Evolutionary conservation across 2,329 filamentous ascomycete species (phyloP), one percentile per base, ranked within the genome.

Genomic region (Fusarium buharicum): DNA sequence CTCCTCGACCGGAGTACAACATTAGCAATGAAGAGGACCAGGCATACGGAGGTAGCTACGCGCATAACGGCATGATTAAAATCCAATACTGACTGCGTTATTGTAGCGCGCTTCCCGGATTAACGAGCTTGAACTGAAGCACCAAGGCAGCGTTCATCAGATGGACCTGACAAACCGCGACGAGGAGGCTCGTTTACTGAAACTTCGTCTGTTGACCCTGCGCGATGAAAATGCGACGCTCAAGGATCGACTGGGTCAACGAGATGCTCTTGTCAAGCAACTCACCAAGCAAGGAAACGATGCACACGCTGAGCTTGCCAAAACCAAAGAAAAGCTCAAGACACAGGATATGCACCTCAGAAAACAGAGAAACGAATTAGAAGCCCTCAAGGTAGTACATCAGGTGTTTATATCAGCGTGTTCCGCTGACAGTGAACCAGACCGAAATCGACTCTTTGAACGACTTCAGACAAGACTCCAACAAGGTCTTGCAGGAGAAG

Each of bases 201-300:
- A 86, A 65, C 82, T 94, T 59, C 85, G 88, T 61, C 82, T 88
- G 50, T 78, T 93, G 50, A 76, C 93, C n/a, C 79, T 91, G n/a
- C 83, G 88, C 60, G 87, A 93, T 64, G 90, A 96, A 62, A 91
- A 89, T 62, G 84, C 88, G 43, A 82, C 85, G 10, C 76, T 97
- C 24, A 84, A 86, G 63, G 84, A 87, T 39, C 82, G 89, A 62
- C 74, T 93, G 16, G 76, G 80, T 4, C 77, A 85, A 34, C 84
- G 85, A 64, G 85, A 90, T 47, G 81, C 85, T 47, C 82, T 85
- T 38, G 82, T 89, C 46, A 84, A 85, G 27, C 65, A 75, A 10
- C 72, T 85, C 12, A 68, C 70, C 1, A 72, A 75, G 13, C 74
- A 79, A 50, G 74, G 76, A 54, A 77, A 81, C 10, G 74, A 77